A percentile compares a stretch with the other conserved stretches of the same genome.
phyloP scores from a whole-genome alignment of 164 flowering plant genomes.

The Stephania cephalantha region DNA sequence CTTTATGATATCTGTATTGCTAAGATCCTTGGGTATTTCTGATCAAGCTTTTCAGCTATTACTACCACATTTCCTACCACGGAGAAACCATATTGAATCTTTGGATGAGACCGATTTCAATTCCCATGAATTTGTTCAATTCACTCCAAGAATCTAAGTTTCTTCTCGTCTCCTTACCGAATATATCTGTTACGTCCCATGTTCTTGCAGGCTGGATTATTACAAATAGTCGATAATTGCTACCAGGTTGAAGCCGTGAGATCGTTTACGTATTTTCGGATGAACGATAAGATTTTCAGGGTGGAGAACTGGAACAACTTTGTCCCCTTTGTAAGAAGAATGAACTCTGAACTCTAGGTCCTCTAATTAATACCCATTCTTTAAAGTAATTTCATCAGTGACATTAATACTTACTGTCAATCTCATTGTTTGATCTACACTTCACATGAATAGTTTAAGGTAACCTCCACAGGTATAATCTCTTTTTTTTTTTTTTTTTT shows the following conservation, averaged over 20 bases:
- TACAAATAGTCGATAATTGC: conserved; percentile 45
- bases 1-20: too few species aligned
- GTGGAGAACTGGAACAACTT: conserved; percentile 51
- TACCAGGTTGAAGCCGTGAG: conserved; percentile 37
- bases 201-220: conserved; percentile 37
- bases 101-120: neutral
- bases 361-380: neutral
- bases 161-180: neutral
- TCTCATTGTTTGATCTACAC: neutral
- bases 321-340: conserved; percentile 46
- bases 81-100: neutral
- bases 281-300: conserved; percentile 47
- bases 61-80: neutral
- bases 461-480: too few species aligned
- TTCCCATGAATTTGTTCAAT: neutral
- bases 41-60: neutral
- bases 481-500: too few species aligned
- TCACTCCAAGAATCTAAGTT: neutral
- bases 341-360: conserved; percentile 24
- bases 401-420: neutral
- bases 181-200: neutral
- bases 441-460: too few species aligned
- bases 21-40: neutral
- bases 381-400: neutral
- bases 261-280: conserved; percentile 50